Evolutionary conservation across 2,329 filamentous ascomycete species (phyloP).

Genomic region (Cordyceps cicadae): DNA sequence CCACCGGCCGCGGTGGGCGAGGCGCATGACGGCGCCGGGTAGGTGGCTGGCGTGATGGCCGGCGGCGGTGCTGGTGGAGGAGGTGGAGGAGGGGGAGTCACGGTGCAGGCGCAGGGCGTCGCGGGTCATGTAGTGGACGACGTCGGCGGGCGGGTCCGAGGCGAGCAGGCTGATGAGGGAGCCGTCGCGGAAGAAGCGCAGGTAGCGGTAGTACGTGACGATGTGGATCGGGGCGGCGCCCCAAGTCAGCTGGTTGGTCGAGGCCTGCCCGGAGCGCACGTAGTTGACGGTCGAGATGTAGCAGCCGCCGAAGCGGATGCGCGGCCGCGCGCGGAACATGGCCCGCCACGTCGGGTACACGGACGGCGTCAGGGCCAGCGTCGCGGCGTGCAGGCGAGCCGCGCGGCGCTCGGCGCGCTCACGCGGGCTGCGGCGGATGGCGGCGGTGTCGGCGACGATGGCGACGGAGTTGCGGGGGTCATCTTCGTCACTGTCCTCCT

Average conservation of each 20-base stretch:
- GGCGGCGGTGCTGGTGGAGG: slow-evolving; percentile 4
- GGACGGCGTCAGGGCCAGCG: slow-evolving; percentile 33
- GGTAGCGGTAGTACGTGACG: slow-evolving; percentile 95
- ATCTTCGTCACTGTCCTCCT: slow-evolving; percentile 20
- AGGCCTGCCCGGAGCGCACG: slow-evolving; percentile 68
- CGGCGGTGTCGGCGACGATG: no score
- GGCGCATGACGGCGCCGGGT: slow-evolving; percentile 53
- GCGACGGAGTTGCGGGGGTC: slow-evolving; percentile 19
- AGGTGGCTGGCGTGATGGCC: slow-evolving; percentile 18
- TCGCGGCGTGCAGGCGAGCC: slow-evolving; percentile 28
- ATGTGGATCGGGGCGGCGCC: slow-evolving; percentile 71
- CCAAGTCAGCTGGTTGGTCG: slow-evolving; percentile 66
- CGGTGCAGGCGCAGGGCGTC: slow-evolving; percentile 51
- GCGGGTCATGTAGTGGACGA: slow-evolving; percentile 74
- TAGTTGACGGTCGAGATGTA: slow-evolving; percentile 98
- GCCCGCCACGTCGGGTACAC: slow-evolving; percentile 48
- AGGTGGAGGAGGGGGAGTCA: slow-evolving; percentile 9
- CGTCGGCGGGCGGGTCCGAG: slow-evolving; percentile 72
- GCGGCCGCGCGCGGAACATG: slow-evolving; percentile 75
- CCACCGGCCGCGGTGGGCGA: slow-evolving; percentile 54
- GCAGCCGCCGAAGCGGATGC: slow-evolving; percentile 87
- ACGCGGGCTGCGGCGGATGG: slow-evolving; percentile 23
- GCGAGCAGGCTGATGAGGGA: slow-evolving; percentile 72
- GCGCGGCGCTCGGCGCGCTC: slow-evolving; percentile 28
- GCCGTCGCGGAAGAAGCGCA: slow-evolving; percentile 90